Evolutionary conservation across 1,284 basidiomycete species (phyloP), one percentile per base, ranked within the genome.

Genomic region (Melampsora larici-populina): DNA sequence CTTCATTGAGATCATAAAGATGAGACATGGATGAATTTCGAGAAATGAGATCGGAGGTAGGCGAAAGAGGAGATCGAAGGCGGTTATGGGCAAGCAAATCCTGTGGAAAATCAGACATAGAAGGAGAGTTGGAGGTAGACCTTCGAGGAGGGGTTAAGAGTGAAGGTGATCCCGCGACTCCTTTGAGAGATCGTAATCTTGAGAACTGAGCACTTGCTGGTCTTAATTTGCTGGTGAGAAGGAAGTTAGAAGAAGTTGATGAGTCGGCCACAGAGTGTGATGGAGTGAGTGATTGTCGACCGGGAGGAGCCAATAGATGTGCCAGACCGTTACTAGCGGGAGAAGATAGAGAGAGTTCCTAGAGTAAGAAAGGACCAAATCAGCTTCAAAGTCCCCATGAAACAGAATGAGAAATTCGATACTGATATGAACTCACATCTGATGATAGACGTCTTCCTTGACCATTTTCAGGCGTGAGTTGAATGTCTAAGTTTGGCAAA

Each of bases 151-250:
- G 33, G 33, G 43, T 48, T 9, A 74, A 51, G 21, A 63, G 51
- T 46, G 65, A 60, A 21, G 31, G 29, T 21, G 73, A 76, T 46
- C 51, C 29, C 26, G 48, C 29, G n/a, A 51, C 46, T 29, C 13
- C 64, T 15, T 36, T 51, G n/a, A 68, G 36, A 24, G 73, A 67
- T 69, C 73, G 33, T 31, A 76, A 55, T 29, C 73, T 24, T 18
- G 64, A 69, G 73, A 76, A 76, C 24, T 60, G 43, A 2, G 72
- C 36, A 36, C 51, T 74, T 8, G 21, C 31, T 5, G 72, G 72
- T 18, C 72, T 62, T 1, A 67, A 33, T 63, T 67, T 74, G 49
- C 31, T 74, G 33, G 49, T 72, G 51, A 62, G 70, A 18, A 60
- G n/a, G 29, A 40, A n/a, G n/a, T 33, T 71, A 11, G 60, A 68